These are phyloP conservation scores for Macrophomina tecta DNA, from an alignment of 2,329 filamentous ascomycete genomes.

Conservation along the genomic window DNA sequence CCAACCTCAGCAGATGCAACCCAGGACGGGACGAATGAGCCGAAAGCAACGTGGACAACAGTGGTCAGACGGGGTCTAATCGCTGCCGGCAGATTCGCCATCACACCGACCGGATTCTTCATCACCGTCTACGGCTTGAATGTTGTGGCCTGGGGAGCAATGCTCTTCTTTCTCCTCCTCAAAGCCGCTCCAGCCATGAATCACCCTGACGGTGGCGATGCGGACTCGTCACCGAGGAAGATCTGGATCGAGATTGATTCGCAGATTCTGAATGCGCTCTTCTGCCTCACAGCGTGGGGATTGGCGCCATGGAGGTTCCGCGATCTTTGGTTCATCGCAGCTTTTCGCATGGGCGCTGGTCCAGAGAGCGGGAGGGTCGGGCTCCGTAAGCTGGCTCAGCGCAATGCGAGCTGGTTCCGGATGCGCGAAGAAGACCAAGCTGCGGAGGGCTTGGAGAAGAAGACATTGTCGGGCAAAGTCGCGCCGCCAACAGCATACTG, in stretches of 20 bases:
- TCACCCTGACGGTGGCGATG: constrained; percentile 37
- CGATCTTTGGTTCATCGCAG: constrained; percentile 75
- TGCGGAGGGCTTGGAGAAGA: constrained; percentile 49
- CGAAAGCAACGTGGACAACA: constrained; percentile 1
- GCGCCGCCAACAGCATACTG: constrained; percentile 71
- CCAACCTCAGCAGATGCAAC: not conserved
- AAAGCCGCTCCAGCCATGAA: constrained; percentile 78
- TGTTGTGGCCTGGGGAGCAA: constrained; percentile 88
- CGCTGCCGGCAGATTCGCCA: constrained; percentile 3
- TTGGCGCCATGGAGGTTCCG: constrained; percentile 78
- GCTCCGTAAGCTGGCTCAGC: constrained; percentile 42
- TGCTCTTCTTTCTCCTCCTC: constrained; percentile 85
- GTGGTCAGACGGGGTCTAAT: not conserved
- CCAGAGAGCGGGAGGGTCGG: not conserved
- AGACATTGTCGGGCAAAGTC: constrained; percentile 64
- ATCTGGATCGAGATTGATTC: constrained; percentile 85
- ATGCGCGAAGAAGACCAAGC: constrained; percentile 64
- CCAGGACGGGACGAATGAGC: not conserved
- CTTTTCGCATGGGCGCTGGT: constrained; percentile 61
- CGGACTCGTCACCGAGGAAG: constrained; percentile 7
- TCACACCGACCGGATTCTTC: constrained; percentile 10
- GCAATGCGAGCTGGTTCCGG: constrained; percentile 60
- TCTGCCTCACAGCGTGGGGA: constrained; percentile 86
- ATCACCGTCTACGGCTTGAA: constrained; percentile 64
- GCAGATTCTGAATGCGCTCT: constrained; percentile 81